Conservation (phyloP, 2,329 filamentous ascomycete species). For the Arthroderma sp. region DNA sequence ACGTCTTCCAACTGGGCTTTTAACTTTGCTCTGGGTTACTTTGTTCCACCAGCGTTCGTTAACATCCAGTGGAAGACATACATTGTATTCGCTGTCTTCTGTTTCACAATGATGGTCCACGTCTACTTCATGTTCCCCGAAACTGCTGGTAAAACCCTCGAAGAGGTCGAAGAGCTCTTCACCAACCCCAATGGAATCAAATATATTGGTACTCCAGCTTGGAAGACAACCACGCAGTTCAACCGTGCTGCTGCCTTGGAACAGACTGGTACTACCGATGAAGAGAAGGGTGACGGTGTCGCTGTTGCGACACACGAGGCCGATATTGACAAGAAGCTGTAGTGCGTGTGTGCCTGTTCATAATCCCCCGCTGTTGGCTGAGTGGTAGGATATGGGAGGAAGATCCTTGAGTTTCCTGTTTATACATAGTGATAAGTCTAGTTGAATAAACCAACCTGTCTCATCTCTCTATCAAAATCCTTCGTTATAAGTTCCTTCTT, state of each 20-base stretch:
- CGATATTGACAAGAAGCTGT: no score
- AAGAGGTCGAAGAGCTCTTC: slow-evolving; percentile 66
- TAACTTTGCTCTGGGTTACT: slow-evolving; percentile 43
- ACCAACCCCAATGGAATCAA: slow-evolving; percentile 23
- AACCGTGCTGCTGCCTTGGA: slow-evolving; percentile 19
- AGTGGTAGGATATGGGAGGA: no score
- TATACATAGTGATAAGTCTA: no score
- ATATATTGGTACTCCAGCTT: slow-evolving; percentile 26
- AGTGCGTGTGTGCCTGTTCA: no score
- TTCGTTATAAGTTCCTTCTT: no score
- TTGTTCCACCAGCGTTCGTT: slow-evolving; percentile 45
- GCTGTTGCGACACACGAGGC: no score
- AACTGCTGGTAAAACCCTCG: slow-evolving; percentile 60
- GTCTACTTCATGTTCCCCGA: slow-evolving; percentile 55
- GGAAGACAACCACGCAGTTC: slow-evolving; percentile 24
- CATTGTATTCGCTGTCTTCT: slow-evolving; percentile 64
- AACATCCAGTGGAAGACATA: slow-evolving; percentile 52
- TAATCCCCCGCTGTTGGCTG: no score
- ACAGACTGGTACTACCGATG: slow-evolving; percentile 16
- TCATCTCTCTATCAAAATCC: no score
- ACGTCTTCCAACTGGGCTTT: slow-evolving; percentile 53
- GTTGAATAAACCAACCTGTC: no score
- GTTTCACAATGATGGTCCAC: slow-evolving; percentile 53
- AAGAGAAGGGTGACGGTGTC: slow-evolving; percentile 6
- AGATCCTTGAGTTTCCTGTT: no score